These are phyloP conservation scores for Macrophomina phaseolina DNA, from an alignment of 2,329 filamentous ascomycete species.

Conservation along the genomic window DNA sequence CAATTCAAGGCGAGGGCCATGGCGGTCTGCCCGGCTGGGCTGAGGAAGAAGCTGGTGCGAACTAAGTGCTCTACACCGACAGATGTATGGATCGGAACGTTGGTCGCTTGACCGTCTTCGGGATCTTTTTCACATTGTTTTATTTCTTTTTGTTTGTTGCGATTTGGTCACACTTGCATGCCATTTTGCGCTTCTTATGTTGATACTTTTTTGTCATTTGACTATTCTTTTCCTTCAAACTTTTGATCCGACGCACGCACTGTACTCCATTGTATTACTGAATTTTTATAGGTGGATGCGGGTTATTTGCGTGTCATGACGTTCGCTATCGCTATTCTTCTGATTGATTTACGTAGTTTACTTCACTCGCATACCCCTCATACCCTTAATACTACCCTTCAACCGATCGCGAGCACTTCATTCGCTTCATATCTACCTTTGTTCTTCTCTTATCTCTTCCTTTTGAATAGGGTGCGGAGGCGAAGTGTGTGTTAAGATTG, in stretches of 20 bases:
- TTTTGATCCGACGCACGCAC: slow-evolving; percentile 21
- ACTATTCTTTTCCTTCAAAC: slow-evolving; percentile 17
- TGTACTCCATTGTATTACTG: slow-evolving; percentile 27
- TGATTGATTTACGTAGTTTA: slow-evolving; percentile 21
- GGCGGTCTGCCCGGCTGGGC: slow-evolving; percentile 66
- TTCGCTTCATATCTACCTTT: slow-evolving; percentile 19
- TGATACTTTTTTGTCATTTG: slow-evolving; percentile 23
- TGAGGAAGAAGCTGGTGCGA: slow-evolving; percentile 66
- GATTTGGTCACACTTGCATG: slow-evolving; percentile 24
- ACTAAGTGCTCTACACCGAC: slow-evolving; percentile 40
- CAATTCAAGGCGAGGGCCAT: slow-evolving; percentile 59
- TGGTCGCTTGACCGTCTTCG: slow-evolving; percentile 17
- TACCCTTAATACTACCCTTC: slow-evolving; percentile 24
- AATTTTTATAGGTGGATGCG: slow-evolving; percentile 26
- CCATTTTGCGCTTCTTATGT: slow-evolving; percentile 24
- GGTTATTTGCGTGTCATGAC: slow-evolving; percentile 28
- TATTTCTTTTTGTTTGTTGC: slow-evolving; percentile 24
- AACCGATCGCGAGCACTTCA: slow-evolving; percentile 21
- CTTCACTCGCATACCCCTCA: slow-evolving; percentile 23
- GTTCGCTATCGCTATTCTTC: slow-evolving; percentile 23
- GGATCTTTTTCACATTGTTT: slow-evolving; percentile 17
- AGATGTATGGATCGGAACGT: slow-evolving; percentile 1
- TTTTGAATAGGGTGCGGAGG: slow-evolving; percentile 20
- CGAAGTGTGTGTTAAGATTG: slow-evolving; percentile 21
- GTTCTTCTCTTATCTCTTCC: slow-evolving; percentile 14